Evolutionary conservation across 495 filamentous ascomycete species (phyloP), one percentile per base, ranked within the genome.

Genomic region (Chaetomidium leptoderma): DNA sequence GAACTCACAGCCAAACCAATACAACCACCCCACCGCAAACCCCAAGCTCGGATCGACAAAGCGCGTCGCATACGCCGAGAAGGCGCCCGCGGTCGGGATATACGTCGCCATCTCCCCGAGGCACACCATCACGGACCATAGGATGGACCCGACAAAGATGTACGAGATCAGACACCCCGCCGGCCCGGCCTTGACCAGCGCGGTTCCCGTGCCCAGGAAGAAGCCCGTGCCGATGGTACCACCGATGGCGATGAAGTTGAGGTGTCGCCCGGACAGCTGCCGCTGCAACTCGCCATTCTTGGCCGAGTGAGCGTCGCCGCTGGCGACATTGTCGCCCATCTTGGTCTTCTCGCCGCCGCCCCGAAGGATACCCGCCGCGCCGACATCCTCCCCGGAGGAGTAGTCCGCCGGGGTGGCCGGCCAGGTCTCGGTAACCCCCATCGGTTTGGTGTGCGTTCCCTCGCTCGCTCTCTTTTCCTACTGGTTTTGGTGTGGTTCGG

Each of bases 171-270:
- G 74, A 53, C 88, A 76, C 13, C 81, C 85, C 1, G 84, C 77
- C 14, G 87, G 87, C 26, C 86, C 86, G 59, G 83, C 76, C 27
- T 73, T 78, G 16, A 80, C 76, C 53, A 90, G 78, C 11, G 84
- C 81, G 42, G 71, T 72, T 29, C 87, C 86, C 52, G 83, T 86
- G 54, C 88, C 86, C 24, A 90, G 72, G 74, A 91, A 91, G 37
- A 91, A 74, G 45, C 86, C 87, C 4, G 87, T 91, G 14, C 87
- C 88, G 63, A 91, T 86, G 19, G 86, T 86, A 48, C 86, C 86
- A 63, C 87, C 87, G n/a, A 81, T 67, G 44, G 77, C 83, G 62
- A 87, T 86, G 54, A 88, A 77, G 68, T 87, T 83, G 59, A 76
- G 73, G 53, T 83, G 74, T 21, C 84, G 76, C 14, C 72, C 81